phyloP scores from a whole-genome alignment of 441 rosid genomes.

The Melastoma candidum region DNA sequence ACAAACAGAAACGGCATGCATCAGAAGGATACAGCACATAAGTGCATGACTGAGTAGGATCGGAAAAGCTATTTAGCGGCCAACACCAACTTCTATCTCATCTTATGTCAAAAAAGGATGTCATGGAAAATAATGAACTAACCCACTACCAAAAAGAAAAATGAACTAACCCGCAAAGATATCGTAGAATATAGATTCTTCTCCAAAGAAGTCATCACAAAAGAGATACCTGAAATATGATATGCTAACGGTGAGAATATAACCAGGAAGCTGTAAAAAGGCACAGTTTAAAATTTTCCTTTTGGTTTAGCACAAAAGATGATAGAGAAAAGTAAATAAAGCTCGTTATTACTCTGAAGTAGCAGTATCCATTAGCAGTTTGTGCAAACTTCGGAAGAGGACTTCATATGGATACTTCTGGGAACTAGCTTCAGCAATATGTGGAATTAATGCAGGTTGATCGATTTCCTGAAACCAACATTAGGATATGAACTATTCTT shows the following conservation, averaged over 20 bases:
- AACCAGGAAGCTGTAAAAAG: slow-evolving; percentile 5
- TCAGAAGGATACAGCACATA: not conserved
- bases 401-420: slow-evolving; percentile 95
- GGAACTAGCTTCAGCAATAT: slow-evolving; percentile 97
- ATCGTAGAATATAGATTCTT: slow-evolving; percentile 80
- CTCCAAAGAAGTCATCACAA: slow-evolving; percentile 97
- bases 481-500: not conserved
- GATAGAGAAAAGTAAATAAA: slow-evolving; percentile 22
- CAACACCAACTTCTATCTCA: no score
- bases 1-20: not conserved
- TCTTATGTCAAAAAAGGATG: not conserved
- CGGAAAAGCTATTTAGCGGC: not conserved
- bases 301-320: slow-evolving; percentile 5
- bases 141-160: slow-evolving; percentile 3
- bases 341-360: slow-evolving; percentile 79
- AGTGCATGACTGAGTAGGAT: not conserved
- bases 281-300: no score
- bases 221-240: slow-evolving; percentile 68
- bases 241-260: slow-evolving; percentile 8
- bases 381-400: slow-evolving; percentile 95
- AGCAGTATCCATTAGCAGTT: slow-evolving; percentile 98
- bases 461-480: slow-evolving; percentile 73
- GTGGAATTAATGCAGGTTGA: slow-evolving; percentile 98
- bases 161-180: slow-evolving; percentile 66
- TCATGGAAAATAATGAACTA: not conserved